Evolutionary conservation across 1,284 basidiomycete species (phyloP).

Genomic region (Moesziomyces parantarcticus): DNA sequence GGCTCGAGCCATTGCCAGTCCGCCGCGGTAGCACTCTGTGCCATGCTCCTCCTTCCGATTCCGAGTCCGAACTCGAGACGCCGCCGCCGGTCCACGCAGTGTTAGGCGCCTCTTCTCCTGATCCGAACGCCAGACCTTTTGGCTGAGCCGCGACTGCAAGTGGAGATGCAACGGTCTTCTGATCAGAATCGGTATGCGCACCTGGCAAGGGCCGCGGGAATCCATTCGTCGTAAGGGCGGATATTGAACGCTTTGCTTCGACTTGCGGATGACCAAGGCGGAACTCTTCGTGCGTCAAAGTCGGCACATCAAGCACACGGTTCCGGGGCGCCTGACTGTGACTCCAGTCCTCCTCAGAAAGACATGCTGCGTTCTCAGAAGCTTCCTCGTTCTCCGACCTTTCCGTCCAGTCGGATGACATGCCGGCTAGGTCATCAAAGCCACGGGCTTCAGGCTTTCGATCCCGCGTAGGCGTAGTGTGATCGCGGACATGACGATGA

Average conservation of each 20-base stretch:
- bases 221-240: too few relatives aligned
- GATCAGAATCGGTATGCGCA: too few relatives aligned
- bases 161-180: neutral
- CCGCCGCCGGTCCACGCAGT: constrained; percentile 24
- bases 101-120: constrained; percentile 4
- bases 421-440: constrained; percentile 31
- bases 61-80: constrained; percentile 40
- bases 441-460: neutral
- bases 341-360: constrained; percentile 27
- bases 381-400: constrained; percentile 44
- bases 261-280: neutral
- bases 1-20: constrained; percentile 26
- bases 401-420: constrained; percentile 54
- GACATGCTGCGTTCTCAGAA: constrained; percentile 26
- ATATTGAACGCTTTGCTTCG: neutral
- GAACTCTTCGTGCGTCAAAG: neutral
- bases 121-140: too few relatives aligned
- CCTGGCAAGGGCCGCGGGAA: neutral
- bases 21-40: constrained; percentile 43
- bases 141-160: too few relatives aligned
- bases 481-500: constrained; percentile 5
- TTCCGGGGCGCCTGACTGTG: constrained; percentile 5
- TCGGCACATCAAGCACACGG: constrained; percentile 13
- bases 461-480: constrained; percentile 6
- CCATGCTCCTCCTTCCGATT: constrained; percentile 49